Evolutionary conservation across 306 rosid genomes (phyloP).

Genomic region (Cajanus cajan): DNA sequence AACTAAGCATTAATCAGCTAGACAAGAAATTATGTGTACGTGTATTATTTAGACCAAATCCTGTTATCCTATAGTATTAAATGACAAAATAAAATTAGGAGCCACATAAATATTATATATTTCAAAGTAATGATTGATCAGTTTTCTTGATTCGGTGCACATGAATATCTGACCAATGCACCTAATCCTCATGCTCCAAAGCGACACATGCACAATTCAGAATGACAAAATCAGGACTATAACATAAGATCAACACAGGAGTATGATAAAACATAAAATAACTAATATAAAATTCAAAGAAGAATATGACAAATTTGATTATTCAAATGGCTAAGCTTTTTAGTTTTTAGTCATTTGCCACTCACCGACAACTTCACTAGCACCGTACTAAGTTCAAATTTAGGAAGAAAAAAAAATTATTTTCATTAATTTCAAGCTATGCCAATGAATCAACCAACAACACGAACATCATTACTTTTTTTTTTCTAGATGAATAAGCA

Average conservation of each 20-base stretch:
- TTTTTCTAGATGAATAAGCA: not conserved
- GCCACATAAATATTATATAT: not conserved
- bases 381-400: conserved; percentile 28
- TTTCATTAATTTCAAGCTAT: conserved; percentile 33
- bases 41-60: not conserved
- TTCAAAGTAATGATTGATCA: not conserved
- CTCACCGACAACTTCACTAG: conserved; percentile 37
- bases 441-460: conserved; percentile 32
- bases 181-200: conserved; percentile 20
- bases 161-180: conserved; percentile 20
- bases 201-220: conserved; percentile 8
- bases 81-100: not conserved
- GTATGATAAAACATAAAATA: not conserved
- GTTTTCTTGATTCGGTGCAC: conserved; percentile 12
- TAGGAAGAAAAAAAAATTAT: conserved; percentile 3
- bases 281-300: not conserved
- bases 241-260: conserved; percentile 18
- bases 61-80: not conserved
- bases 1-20: not conserved
- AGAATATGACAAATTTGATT: conserved; percentile 9
- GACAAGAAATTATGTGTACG: not conserved
- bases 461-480: conserved; percentile 4
- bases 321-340: not conserved
- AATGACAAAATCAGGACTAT: conserved; percentile 1
- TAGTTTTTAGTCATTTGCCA: not conserved